Conservation (phyloP, 768 basidiomycete genomes). For the Tephrocybe rancida region DNA sequence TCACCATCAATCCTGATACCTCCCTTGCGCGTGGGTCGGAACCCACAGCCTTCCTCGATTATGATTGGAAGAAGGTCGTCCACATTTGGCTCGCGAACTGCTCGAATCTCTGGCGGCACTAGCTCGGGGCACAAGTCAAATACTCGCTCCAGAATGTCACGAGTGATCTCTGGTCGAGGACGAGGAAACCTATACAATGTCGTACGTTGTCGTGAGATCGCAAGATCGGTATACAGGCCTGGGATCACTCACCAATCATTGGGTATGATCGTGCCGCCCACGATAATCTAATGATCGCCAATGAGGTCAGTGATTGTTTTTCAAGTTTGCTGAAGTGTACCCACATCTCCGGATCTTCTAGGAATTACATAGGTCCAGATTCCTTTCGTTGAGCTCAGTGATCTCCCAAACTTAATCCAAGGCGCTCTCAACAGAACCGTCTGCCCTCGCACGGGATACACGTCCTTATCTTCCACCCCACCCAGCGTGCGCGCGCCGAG, state of each 20-base stretch:
- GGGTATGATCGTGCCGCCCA: conserved; percentile 62
- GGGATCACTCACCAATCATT: conserved; percentile 76
- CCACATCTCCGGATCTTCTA: conserved; percentile 56
- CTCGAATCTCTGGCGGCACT: conserved; percentile 54
- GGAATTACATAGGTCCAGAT: conserved; percentile 71
- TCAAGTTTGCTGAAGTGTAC: conserved; percentile 24
- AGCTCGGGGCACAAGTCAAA: conserved; percentile 59
- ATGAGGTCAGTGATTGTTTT: conserved; percentile 15
- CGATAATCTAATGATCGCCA: conserved; percentile 48
- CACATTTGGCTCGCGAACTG: conserved; percentile 43
- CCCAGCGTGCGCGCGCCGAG: conserved; percentile 72
- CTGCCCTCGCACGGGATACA: conserved; percentile 85
- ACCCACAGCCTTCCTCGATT: conserved; percentile 56
- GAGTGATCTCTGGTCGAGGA: conserved; percentile 64
- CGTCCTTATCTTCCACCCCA: conserved; percentile 75
- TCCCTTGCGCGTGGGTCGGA: conserved; percentile 67
- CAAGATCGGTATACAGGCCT: too few species aligned
- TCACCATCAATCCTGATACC: conserved; percentile 64
- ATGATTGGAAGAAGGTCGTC: conserved; percentile 52
- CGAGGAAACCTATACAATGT: too few species aligned
- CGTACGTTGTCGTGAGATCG: too few species aligned
- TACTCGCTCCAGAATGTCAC: conserved; percentile 54
- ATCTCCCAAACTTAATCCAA: conserved; percentile 58
- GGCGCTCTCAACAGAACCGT: conserved; percentile 77
- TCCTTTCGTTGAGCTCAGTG: conserved; percentile 52